Percentiles rank a stretch among this genome's conserved stretches.
Conservation (phyloP, 2,329 filamentous ascomycete genomes). For the Aureobasidium namibiae region DNA sequence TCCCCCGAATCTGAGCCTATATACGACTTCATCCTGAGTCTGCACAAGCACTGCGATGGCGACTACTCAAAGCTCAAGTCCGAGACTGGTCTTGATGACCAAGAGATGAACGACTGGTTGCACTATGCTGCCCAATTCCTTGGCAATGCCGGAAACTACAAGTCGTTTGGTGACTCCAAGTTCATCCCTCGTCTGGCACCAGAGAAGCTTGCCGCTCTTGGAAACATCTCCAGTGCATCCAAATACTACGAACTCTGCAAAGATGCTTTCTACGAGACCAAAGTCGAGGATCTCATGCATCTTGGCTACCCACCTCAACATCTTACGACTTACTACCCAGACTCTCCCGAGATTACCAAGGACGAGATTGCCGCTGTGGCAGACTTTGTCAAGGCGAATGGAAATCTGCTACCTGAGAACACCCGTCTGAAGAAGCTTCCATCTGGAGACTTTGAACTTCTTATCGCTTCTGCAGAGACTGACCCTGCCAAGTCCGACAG, state of each 20-base stretch:
- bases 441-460: slow-evolving; percentile 36
- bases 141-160: slow-evolving; percentile 48
- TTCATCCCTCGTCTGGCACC: slow-evolving; percentile 41
- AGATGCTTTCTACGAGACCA: slow-evolving; percentile 36
- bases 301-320: slow-evolving; percentile 43
- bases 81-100: slow-evolving; percentile 33
- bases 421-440: slow-evolving; percentile 39
- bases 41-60: slow-evolving; percentile 40
- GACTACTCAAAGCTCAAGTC: slow-evolving; percentile 40
- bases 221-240: slow-evolving; percentile 31
- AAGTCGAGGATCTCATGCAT: slow-evolving; percentile 35
- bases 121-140: slow-evolving; percentile 41
- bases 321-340: slow-evolving; percentile 43
- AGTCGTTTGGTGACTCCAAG: slow-evolving; percentile 43
- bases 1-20: slow-evolving; percentile 44
- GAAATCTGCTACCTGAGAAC: slow-evolving; percentile 40
- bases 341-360: slow-evolving; percentile 39
- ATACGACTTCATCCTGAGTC: slow-evolving; percentile 46
- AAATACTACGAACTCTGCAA: slow-evolving; percentile 37
- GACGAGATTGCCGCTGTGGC: slow-evolving; percentile 40
- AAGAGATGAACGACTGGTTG: slow-evolving; percentile 33
- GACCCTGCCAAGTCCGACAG: slow-evolving; percentile 31
- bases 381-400: slow-evolving; percentile 39
- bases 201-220: slow-evolving; percentile 37
- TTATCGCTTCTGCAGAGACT: slow-evolving; percentile 40